A percentile compares a stretch with the other conserved stretches of the same genome.
phyloP scores from a whole-genome alignment of 2,329 filamentous ascomycete genomes.

The Plenodomus tracheiphilus region DNA sequence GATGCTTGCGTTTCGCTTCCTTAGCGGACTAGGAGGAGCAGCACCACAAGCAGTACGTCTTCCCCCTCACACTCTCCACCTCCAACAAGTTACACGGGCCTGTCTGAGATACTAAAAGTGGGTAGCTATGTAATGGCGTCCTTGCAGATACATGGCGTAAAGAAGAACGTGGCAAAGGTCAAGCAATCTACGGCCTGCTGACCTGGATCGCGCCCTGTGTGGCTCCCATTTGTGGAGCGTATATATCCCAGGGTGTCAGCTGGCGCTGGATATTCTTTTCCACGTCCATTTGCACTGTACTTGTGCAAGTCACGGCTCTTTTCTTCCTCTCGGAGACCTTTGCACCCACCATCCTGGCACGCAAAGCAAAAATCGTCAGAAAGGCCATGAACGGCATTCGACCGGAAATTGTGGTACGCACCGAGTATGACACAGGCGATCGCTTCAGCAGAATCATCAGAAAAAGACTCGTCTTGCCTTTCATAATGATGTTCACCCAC shows the following conservation, averaged over 20 bases:
- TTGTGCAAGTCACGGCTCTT: conserved; percentile 63
- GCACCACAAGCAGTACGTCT: conserved; percentile 38
- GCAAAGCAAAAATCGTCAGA: conserved; percentile 50
- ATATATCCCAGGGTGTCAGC: conserved; percentile 30
- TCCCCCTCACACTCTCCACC: not conserved
- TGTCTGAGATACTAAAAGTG: conserved; percentile 1
- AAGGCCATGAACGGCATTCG: conserved; percentile 46
- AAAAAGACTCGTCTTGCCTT: conserved; percentile 34
- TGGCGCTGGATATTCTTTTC: conserved; percentile 76
- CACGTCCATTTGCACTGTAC: conserved; percentile 63
- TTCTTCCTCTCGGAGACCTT: conserved; percentile 60
- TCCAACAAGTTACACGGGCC: not conserved
- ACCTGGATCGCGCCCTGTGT: conserved; percentile 66
- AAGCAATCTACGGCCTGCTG: conserved; percentile 64
- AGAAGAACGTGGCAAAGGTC: conserved; percentile 64
- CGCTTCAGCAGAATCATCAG: conserved; percentile 31
- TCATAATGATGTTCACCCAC: conserved; percentile 61
- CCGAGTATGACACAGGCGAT: conserved; percentile 43
- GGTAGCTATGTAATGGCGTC: conserved; percentile 39
- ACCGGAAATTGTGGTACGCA: conserved; percentile 32
- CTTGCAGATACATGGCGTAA: conserved; percentile 60
- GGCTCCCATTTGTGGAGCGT: conserved; percentile 46
- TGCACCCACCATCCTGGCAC: conserved; percentile 50
- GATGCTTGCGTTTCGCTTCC: conserved; percentile 41
- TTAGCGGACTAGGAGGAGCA: conserved; percentile 38